Percentiles rank a stretch among this genome's conserved stretches.
Evolutionary conservation across 441 rosid species (phyloP).

Genomic region (Theobroma grandiflorum): DNA sequence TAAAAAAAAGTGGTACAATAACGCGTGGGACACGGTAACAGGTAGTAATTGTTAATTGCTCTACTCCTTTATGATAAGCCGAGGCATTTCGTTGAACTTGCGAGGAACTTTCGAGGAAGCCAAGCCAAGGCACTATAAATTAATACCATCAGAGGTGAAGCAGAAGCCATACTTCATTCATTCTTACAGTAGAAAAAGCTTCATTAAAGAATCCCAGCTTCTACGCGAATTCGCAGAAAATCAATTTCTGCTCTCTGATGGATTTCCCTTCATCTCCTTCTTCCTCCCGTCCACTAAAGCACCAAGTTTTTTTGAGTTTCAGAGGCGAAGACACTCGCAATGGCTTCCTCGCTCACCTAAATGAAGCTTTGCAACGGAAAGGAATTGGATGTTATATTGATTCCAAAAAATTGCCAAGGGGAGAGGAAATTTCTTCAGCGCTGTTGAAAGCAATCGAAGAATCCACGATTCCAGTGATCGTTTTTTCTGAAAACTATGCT

Average conservation of each 20-base stretch:
- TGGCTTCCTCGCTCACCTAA: background rate
- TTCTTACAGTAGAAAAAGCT: too few species aligned
- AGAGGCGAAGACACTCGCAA: slow-evolving; percentile 13
- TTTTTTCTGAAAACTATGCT: slow-evolving; percentile 18
- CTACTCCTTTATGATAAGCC: too few species aligned
- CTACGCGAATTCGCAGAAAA: too few species aligned
- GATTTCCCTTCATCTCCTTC: background rate
- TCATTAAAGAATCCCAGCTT: too few species aligned
- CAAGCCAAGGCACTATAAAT: too few species aligned
- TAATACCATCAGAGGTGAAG: too few species aligned
- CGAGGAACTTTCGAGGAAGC: too few species aligned
- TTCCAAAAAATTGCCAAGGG: background rate
- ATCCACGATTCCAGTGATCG: background rate
- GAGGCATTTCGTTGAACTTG: too few species aligned
- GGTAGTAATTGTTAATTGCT: too few species aligned
- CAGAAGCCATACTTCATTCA: too few species aligned
- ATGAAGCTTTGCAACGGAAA: background rate
- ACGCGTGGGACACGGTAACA: too few species aligned
- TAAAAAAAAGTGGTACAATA: too few species aligned
- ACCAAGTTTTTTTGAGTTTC: slow-evolving; percentile 6
- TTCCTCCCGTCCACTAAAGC: background rate
- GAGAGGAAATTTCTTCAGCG: background rate
- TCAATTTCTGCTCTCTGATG: background rate
- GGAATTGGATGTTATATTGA: background rate
- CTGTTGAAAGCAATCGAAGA: slow-evolving; percentile 24